phyloP scores from a whole-genome alignment of 1,139 yeast genomes.

The Saccharomyces hybrid region DNA sequence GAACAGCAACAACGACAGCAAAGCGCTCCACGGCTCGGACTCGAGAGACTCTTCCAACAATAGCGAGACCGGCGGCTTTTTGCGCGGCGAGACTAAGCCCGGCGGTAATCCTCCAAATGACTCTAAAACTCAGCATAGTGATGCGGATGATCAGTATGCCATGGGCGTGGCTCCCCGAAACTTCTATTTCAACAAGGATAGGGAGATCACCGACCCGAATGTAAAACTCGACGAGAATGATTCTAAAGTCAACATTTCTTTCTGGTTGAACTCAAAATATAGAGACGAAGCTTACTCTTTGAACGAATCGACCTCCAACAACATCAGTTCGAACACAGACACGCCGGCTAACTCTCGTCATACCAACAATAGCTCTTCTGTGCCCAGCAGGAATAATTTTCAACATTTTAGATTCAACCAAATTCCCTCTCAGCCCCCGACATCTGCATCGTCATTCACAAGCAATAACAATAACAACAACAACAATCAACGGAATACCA shows the following conservation, averaged over 20 bases:
- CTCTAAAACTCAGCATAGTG: neutral
- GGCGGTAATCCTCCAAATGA: slow-evolving; percentile 1
- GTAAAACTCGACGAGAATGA: slow-evolving; percentile 12
- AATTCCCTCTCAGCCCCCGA: slow-evolving; percentile 11
- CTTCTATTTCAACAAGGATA: slow-evolving; percentile 18
- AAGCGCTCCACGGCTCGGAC: neutral
- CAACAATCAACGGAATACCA: neutral
- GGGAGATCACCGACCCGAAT: slow-evolving; percentile 20
- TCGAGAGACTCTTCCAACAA: neutral
- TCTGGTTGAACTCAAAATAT: slow-evolving; percentile 19
- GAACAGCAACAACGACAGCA: slow-evolving; percentile 4
- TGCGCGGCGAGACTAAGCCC: neutral
- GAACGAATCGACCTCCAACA: slow-evolving; percentile 4
- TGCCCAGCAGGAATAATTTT: slow-evolving; percentile 3
- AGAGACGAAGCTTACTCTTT: slow-evolving; percentile 21
- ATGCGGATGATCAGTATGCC: neutral
- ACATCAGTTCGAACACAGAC: neutral
- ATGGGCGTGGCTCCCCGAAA: slow-evolving; percentile 20
- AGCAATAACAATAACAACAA: neutral
- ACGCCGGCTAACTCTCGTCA: neutral
- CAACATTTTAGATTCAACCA: slow-evolving; percentile 5
- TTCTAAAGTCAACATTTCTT: slow-evolving; percentile 20
- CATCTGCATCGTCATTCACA: slow-evolving; percentile 12
- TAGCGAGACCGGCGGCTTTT: neutral
- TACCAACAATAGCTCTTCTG: neutral